Conservation (phyloP, 192 early-diverging fungal genomes). For the Coemansia sp. region DNA sequence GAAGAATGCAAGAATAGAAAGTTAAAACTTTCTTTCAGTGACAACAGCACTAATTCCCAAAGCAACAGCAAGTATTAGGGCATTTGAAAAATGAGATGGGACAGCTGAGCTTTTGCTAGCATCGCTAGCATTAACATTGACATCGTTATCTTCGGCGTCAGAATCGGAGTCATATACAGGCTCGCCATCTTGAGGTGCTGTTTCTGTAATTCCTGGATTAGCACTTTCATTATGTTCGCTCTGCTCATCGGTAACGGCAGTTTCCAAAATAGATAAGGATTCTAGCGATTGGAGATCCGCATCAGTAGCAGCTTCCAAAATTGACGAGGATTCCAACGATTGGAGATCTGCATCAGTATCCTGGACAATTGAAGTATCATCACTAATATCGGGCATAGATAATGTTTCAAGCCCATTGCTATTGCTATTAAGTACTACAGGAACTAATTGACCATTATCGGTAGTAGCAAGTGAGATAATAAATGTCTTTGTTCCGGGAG, state of each 20-base stretch:
- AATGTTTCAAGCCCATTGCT: slow-evolving; percentile 13
- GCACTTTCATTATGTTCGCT: neutral
- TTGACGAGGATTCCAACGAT: neutral
- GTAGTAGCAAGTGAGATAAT: slow-evolving; percentile 39
- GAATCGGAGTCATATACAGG: slow-evolving; percentile 31
- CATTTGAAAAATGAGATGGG: neutral
- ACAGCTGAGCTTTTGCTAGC: slow-evolving; percentile 4
- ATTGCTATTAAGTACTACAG: slow-evolving; percentile 25
- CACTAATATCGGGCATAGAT: neutral
- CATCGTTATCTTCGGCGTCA: slow-evolving; percentile 13
- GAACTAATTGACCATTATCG: slow-evolving; percentile 30
- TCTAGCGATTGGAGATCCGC: neutral
- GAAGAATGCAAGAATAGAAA: neutral
- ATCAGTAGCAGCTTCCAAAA: neutral
- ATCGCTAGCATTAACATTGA: neutral
- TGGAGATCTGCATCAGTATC: neutral
- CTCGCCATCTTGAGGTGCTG: slow-evolving; percentile 1
- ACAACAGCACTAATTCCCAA: neutral
- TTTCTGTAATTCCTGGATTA: neutral
- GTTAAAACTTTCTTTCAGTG: neutral
- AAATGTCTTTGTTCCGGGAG: slow-evolving; percentile 35
- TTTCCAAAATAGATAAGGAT: neutral
- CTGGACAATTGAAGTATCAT: neutral
- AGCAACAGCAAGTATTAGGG: neutral
- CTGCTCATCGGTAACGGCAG: neutral